A percentile compares a stretch with the other conserved stretches of the same genome.
phyloP scores from a whole-genome alignment of 2,329 filamentous ascomycete species.

The Phialophora chinensis region DNA sequence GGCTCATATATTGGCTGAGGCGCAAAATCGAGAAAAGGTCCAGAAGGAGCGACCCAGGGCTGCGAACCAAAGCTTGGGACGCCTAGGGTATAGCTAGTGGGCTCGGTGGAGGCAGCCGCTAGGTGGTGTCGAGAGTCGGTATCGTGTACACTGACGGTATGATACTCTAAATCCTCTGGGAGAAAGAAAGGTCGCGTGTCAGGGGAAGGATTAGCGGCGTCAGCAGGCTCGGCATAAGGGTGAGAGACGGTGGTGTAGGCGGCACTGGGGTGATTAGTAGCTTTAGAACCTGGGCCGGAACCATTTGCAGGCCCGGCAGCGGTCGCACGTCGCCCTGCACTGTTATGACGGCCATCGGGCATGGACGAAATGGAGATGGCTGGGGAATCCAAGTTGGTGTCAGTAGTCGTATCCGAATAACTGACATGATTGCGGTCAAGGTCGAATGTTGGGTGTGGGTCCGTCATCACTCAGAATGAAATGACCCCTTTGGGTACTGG shows the following conservation, averaged over 20 bases:
- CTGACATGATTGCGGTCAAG: conserved; percentile 32
- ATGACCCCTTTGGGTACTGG: conserved; percentile 15
- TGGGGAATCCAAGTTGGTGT: conserved; percentile 35
- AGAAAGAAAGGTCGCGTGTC: conserved; percentile 34
- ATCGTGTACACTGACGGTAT: conserved; percentile 28
- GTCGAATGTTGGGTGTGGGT: conserved; percentile 31
- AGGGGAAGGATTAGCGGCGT: conserved; percentile 36
- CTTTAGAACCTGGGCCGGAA: conserved; percentile 21
- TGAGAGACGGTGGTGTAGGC: conserved; percentile 26
- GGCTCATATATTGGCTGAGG: conserved; percentile 37
- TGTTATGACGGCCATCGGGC: conserved; percentile 23
- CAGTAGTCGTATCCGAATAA: conserved; percentile 29
- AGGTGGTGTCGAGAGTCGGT: conserved; percentile 28
- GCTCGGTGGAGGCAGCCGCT: conserved; percentile 30
- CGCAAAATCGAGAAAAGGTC: conserved; percentile 33
- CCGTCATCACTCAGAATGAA: conserved; percentile 37
- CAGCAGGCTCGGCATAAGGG: conserved; percentile 34
- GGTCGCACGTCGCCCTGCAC: conserved; percentile 10
- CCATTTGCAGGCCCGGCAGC: conserved; percentile 9
- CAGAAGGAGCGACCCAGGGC: conserved; percentile 31
- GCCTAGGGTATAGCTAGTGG: conserved; percentile 34
- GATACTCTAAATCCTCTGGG: conserved; percentile 26
- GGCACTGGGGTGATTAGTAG: conserved; percentile 33
- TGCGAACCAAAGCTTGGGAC: conserved; percentile 34
- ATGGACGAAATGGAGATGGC: conserved; percentile 36